Base-by-base conservation (phyloP, 768 basidiomycete species). In the Naganishia vishniacii region DNA sequence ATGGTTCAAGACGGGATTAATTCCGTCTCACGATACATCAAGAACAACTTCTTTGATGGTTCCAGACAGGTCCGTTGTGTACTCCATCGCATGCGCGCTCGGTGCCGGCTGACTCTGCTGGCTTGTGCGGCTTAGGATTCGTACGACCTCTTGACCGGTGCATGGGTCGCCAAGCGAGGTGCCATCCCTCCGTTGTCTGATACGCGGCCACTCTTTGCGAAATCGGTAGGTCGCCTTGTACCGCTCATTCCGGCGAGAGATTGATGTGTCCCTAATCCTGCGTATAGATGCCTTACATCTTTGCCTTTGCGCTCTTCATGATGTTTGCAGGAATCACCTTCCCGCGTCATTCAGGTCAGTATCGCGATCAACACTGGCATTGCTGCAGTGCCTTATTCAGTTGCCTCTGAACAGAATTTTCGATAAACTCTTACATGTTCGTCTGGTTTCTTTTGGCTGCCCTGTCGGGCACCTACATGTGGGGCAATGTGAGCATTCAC, bases 31-130 rank as follows among this genome's bases (percentile, higher is more conserved):
- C 84, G 95, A 66, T 99, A 98, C 73, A 72, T 95, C 69, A 92
- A 87, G 81, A 98, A 98, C 81, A 98, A 94, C 73, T 90, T 90
- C 79, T 88, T 95, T 67, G 95, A 99, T 75, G 95, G 95, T 7
- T 82, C 91, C 53, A 81, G 93, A 72, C 91, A 94, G 81, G 88
- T 87, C 1, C 18, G 12, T 16, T 25, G 40, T 5, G 6, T 20
- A n/a, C 41, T 26, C 32, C 18, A 31, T 28, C 37, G 20, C 26
- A 37, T 16, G 16, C 31, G 11, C 42, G 5, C 18, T 44, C 42
- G 42, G 11, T 44, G 11, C 9, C 42, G 6, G 6, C n/a, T 65
- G 60, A 18, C 4, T n/a, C n/a, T n/a, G n/a, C n/a, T n/a, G n/a
- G n/a, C n/a, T n/a, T n/a, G n/a, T n/a, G n/a, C n/a, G n/a, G n/a